Percentiles rank a stretch among this genome's conserved stretches.
These are phyloP conservation scores for Lecanicillium sp. DNA, from an alignment of 2,329 filamentous ascomycete species.

Conservation along the genomic window DNA sequence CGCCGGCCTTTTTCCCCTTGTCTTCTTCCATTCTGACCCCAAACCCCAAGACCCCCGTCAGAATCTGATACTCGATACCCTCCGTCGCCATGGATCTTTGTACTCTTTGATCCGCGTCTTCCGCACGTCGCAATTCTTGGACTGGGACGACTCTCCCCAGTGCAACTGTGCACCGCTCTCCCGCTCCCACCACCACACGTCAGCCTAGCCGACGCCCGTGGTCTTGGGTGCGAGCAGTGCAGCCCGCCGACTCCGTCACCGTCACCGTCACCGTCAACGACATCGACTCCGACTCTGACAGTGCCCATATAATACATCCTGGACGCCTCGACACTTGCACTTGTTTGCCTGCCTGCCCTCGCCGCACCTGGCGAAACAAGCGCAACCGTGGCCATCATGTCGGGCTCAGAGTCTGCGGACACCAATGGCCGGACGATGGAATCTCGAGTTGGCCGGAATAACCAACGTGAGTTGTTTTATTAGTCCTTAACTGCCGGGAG, in stretches of 20 bases:
- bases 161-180: no score
- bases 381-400: conserved; percentile 18
- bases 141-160: no score
- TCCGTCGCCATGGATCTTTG: conserved; percentile 6
- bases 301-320: no score
- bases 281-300: no score
- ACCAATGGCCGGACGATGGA: conserved; percentile 52
- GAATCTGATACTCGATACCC: background rate
- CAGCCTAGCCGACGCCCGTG: background rate
- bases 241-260: no score
- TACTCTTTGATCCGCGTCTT: conserved; percentile 8
- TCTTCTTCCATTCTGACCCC: background rate
- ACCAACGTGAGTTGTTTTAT: conserved; percentile 62
- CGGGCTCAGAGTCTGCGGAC: conserved; percentile 26
- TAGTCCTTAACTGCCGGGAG: no score
- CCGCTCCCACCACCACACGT: background rate
- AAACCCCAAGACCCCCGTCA: background rate
- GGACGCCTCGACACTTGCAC: no score
- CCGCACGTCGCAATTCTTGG: conserved; percentile 5
- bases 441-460: conserved; percentile 68
- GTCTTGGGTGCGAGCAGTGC: no score
- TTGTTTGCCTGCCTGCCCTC: background rate
- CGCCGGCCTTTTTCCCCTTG: no score
- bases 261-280: no score
- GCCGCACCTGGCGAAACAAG: no score